Evolutionary conservation across 2,329 filamentous ascomycete genomes (phyloP).

Genomic region (Sporothrix brunneoviolacea): DNA sequence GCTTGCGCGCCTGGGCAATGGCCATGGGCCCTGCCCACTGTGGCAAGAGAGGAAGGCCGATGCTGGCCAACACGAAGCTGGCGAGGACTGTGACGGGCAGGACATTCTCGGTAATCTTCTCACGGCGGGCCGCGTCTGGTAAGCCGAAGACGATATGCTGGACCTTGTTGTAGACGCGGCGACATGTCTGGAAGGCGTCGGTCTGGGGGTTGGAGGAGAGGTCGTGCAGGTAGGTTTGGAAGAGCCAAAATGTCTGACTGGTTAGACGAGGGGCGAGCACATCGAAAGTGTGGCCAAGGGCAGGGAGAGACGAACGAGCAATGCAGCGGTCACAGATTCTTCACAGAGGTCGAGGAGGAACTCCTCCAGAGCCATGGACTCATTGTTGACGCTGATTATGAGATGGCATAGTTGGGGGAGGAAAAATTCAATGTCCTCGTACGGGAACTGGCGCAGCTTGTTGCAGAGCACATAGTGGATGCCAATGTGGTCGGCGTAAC

Average conservation of each 20-base stretch:
- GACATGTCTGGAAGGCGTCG: constrained; percentile 72
- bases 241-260: constrained; percentile 76
- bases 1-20: constrained; percentile 73
- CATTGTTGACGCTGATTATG: constrained; percentile 81
- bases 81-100: constrained; percentile 74
- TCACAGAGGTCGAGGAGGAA: constrained; percentile 81
- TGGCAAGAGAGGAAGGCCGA: constrained; percentile 69
- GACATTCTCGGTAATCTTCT: constrained; percentile 76
- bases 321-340: constrained; percentile 76
- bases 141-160: constrained; percentile 81
- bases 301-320: constrained; percentile 54
- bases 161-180: constrained; percentile 80
- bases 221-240: constrained; percentile 82
- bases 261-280: background rate
- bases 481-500: constrained; percentile 82
- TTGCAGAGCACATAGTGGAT: constrained; percentile 86
- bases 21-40: constrained; percentile 73
- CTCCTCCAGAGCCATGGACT: constrained; percentile 86
- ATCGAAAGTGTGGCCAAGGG: background rate
- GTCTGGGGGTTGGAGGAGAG: constrained; percentile 68
- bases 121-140: constrained; percentile 59
- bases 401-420: constrained; percentile 82
- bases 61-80: constrained; percentile 70
- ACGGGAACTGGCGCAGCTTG: constrained; percentile 82
- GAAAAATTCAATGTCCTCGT: constrained; percentile 91